Evolutionary conservation across 1,284 basidiomycete genomes (phyloP).

Genomic region (Puccinia horiana): DNA sequence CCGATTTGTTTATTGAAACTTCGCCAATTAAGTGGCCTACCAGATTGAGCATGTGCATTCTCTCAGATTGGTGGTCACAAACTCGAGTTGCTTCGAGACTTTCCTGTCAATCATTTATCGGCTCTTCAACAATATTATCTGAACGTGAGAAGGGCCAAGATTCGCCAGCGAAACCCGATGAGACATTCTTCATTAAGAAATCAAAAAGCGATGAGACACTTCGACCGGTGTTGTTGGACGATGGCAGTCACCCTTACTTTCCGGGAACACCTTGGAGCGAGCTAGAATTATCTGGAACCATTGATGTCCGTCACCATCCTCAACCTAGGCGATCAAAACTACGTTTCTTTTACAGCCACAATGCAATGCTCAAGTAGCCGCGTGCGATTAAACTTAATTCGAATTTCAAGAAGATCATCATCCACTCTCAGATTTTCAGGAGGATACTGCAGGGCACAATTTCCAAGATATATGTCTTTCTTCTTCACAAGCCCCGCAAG

Average conservation of each 20-base stretch:
- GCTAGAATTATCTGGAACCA: slow-evolving; percentile 8
- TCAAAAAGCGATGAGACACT: not conserved
- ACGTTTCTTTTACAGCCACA: not conserved
- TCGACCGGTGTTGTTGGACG: slow-evolving; percentile 20
- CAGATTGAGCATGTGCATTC: not conserved
- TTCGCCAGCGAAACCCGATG: not conserved
- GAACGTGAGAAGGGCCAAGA: not conserved
- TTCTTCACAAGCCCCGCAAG: too few species aligned
- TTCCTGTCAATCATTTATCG: not conserved
- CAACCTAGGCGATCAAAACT: not conserved
- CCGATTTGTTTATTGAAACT: not conserved
- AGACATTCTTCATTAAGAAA: not conserved
- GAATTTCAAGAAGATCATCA: not conserved
- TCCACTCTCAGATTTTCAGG: not conserved
- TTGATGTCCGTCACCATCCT: slow-evolving; percentile 4
- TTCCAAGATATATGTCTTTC: too few species aligned
- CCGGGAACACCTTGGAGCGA: slow-evolving; percentile 34
- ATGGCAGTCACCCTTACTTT: slow-evolving; percentile 38
- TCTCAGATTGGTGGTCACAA: not conserved
- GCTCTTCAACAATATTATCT: not conserved
- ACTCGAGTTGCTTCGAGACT: not conserved
- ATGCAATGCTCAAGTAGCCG: not conserved
- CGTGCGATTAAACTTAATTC: not conserved
- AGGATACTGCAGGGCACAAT: too few species aligned
- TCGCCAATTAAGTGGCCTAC: not conserved